Evolutionary conservation across 148 eudicot genomes (phyloP).

Genomic region (Selenicereus undatus): DNA sequence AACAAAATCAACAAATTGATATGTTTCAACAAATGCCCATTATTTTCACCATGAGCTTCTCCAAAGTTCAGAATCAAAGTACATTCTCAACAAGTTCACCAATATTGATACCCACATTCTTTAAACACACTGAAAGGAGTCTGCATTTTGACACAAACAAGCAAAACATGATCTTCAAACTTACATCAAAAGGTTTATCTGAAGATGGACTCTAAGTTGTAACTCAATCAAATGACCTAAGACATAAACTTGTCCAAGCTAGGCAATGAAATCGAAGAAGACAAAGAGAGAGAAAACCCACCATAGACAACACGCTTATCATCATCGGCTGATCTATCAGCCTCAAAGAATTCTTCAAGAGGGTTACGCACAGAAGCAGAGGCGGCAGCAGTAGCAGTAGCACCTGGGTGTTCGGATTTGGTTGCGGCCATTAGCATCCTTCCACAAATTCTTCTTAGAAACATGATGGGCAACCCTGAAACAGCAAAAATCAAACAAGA

Average conservation of each 20-base stretch:
- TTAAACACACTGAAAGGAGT: neutral
- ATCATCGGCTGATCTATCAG: neutral
- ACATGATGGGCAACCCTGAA: neutral
- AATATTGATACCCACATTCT: too few relatives aligned
- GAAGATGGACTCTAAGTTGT: too few relatives aligned
- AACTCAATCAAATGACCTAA: too few relatives aligned
- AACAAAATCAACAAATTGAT: neutral
- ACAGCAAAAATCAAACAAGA: neutral
- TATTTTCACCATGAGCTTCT: neutral
- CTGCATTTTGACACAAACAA: neutral
- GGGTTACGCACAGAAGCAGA: neutral
- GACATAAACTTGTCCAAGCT: neutral
- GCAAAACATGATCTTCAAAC: neutral
- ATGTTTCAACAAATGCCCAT: neutral
- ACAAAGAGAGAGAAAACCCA: neutral
- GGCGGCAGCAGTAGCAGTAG: neutral
- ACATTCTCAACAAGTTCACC: neutral
- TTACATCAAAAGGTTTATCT: neutral
- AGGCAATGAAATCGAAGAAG: neutral
- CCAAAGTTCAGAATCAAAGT: neutral
- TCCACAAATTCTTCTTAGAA: slow-evolving; percentile 3
- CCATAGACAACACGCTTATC: slow-evolving; percentile 1
- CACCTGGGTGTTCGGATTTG: neutral
- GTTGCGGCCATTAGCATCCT: neutral
- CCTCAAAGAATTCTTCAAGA: neutral